Evolutionary conservation across 139 green algal species (phyloP).

Genomic region (Chlorella sp.): DNA sequence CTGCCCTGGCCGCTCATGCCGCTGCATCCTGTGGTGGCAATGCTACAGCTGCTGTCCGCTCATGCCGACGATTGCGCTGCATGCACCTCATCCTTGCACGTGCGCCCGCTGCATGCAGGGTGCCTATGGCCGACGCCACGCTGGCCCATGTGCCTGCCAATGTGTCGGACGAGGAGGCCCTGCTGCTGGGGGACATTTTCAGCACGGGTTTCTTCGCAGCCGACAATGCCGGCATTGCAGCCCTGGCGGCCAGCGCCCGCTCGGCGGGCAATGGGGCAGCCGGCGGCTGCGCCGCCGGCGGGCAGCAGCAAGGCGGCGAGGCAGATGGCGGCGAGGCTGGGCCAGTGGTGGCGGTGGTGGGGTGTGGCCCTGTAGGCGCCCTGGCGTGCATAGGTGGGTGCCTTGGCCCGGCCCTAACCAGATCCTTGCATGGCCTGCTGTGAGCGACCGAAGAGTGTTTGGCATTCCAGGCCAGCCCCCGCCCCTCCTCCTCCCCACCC

Average conservation of each 20-base stretch:
- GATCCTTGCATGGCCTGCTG: too few species aligned
- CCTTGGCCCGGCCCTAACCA: too few species aligned
- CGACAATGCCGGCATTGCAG: conserved; percentile 24
- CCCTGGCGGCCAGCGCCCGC: not conserved
- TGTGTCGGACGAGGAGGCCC: conserved; percentile 55
- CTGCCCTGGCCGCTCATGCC: too few species aligned
- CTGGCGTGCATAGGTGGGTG: conserved; percentile 61
- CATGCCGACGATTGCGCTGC: too few species aligned
- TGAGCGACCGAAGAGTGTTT: too few species aligned
- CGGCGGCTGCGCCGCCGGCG: not conserved
- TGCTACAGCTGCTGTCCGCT: too few species aligned
- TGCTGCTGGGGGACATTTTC: conserved; percentile 60
- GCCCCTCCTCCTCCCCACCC: not conserved
- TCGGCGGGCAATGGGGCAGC: not conserved
- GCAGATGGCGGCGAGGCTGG: not conserved
- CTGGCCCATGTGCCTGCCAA: conserved; percentile 53
- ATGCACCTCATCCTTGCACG: too few species aligned
- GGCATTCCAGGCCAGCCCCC: not conserved
- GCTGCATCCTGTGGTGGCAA: too few species aligned
- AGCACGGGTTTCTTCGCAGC: conserved; percentile 38
- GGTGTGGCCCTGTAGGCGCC: conserved; percentile 76
- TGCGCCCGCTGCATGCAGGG: conserved; percentile 27
- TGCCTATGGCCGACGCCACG: conserved; percentile 66
- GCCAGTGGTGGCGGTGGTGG: conserved; percentile 64
- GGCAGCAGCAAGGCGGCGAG: not conserved